Evolutionary conservation across 1,284 basidiomycete genomes (phyloP), one percentile per base, ranked within the genome.

Genomic region (Athelia psychrophila): DNA sequence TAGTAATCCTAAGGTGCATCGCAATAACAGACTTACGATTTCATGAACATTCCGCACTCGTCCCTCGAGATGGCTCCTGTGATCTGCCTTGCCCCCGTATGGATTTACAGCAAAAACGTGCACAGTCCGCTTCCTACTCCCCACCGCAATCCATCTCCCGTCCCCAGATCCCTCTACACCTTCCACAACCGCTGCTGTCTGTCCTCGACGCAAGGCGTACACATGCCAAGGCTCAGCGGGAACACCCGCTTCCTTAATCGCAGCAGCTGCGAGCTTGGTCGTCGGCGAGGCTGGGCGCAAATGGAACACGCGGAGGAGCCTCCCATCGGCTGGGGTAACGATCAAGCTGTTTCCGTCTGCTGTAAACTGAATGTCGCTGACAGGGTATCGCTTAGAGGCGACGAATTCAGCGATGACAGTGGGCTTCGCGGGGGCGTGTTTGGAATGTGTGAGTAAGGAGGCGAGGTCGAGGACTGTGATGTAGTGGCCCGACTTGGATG

Each of bases 71-170:
- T 93, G 89, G 51, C 84, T 87, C n/a, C 65, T 61, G 8, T 79
- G 70, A 62, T 88, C 81, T 0, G 87, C 75, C 48, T 73, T 74
- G 2, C 92, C 90, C 1, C 90, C 91, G 51, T 83, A 83, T 0
- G 90, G 89, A 60, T 89, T 86, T 19, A 87, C 73, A 9, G 88
- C 81, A 63, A 91, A 94, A 0, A 93, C 69, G 68, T 95, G 88
- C 38, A 85, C 64, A 0, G 81, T 86, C 45, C 84, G 65, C 58
- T 84, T 83, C 60, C 73, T 62, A 47, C 81, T 92, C 2, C 80
- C 81, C 27, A 93, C 70, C 0, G 83, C 88, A 4, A 88, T 69
- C 84, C 88, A 93, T 24, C 85, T 70, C 19, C 83, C 84, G 59
- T 90, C 87, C 0, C 66, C 60, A 2, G 84, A 78, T 73, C 84